Evolutionary conservation across 371 early-diverging fungal species (phyloP), one percentile per base, ranked within the genome.

Genomic region (Mucor irregularis): DNA sequence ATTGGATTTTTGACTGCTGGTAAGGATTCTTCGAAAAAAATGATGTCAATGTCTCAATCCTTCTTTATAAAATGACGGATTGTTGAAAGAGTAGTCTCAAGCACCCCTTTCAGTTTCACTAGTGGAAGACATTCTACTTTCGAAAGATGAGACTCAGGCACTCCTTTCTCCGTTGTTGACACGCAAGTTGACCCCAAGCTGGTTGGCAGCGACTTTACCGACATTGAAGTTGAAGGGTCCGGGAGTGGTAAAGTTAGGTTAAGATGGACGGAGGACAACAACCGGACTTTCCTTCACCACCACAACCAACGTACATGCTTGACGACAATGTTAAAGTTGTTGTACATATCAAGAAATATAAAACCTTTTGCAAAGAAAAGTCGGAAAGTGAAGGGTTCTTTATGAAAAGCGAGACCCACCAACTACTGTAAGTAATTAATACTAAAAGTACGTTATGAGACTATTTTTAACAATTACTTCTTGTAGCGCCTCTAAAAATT

Each of bases 1-100:
- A 90, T 92, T 17, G 83, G 90, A 5, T 71, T 92, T 24, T 67
- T 92, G 16, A 89, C 88, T n/a, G n/a, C n/a, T 56, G 91, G 91
- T 85, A 78, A 58, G 59, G 33, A 44, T 56, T 10, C 29, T 43
- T 2, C 13, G 16, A n/a, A n/a, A n/a, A n/a, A n/a, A n/a, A n/a
- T n/a, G n/a, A n/a, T n/a, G n/a, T n/a, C n/a, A n/a, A n/a, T n/a
- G n/a, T n/a, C n/a, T n/a, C n/a, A n/a, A n/a, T n/a, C 33, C 34
- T 31, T 42, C 25, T 43, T 35, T 68, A 90, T 90, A 89, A 73
- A 90, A 91, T 89, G 92, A 92, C 58, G 92, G 92, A 0, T 80
- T 91, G 63, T 68, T 84, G 51, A 81, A 90, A 2, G 74, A 82
- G n/a, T n/a, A n/a, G n/a, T n/a, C n/a, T n/a, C n/a, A n/a, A n/a